Evolutionary conservation across 192 early-diverging fungal genomes (phyloP).

Genomic region (Pilobolus umbonatus): DNA sequence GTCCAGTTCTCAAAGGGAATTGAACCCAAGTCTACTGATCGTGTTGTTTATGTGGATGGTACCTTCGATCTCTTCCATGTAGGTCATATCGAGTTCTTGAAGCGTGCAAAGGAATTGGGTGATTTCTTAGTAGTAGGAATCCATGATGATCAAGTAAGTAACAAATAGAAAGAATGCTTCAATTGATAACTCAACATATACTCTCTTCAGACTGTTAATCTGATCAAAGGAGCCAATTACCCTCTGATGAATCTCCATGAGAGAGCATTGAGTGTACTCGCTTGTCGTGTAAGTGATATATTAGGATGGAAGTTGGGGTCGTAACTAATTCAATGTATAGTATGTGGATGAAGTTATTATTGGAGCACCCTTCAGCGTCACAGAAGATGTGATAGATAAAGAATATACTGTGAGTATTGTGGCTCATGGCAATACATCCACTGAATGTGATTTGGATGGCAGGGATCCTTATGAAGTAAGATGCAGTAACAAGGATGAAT

Average conservation of each 20-base stretch:
- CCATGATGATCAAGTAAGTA: constrained; percentile 71
- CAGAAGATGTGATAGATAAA: constrained; percentile 79
- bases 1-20: constrained; percentile 85
- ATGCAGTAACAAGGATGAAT: not conserved
- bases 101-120: constrained; percentile 75
- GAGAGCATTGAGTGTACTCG: constrained; percentile 84
- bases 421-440: constrained; percentile 65
- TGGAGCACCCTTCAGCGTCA: constrained; percentile 84
- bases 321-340: constrained; percentile 21
- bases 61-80: constrained; percentile 95
- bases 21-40: constrained; percentile 72
- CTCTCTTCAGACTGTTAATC: constrained; percentile 63
- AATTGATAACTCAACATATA: not conserved
- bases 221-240: constrained; percentile 79
- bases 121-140: constrained; percentile 90
- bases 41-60: constrained; percentile 92
- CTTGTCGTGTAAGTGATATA: constrained; percentile 65
- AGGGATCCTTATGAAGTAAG: constrained; percentile 72
- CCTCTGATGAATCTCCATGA: constrained; percentile 96
- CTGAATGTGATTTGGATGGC: constrained; percentile 65
- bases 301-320: not conserved
- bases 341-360: constrained; percentile 94
- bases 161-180: not conserved
- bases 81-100: constrained; percentile 89
- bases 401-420: constrained; percentile 84